Evolutionary conservation across 2,329 filamentous ascomycete genomes (phyloP).

Genomic region (Fusarium verticillioides): DNA sequence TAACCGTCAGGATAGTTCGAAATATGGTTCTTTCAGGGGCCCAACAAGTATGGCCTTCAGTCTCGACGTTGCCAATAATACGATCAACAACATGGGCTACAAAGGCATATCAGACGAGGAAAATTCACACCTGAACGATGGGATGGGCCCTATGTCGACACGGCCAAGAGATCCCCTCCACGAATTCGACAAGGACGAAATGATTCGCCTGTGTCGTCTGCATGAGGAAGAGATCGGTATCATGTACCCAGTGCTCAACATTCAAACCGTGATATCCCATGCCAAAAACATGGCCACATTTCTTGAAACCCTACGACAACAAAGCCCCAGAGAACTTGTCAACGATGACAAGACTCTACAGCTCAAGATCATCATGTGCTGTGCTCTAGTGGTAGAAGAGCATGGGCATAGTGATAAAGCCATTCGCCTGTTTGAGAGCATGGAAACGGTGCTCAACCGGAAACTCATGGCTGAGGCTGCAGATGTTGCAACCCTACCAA

Average conservation of each 20-base stretch:
- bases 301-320: conserved; percentile 65
- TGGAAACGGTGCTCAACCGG: conserved; percentile 76
- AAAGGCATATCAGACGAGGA: conserved; percentile 72
- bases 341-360: conserved; percentile 69
- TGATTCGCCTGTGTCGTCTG: conserved; percentile 78
- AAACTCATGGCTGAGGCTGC: conserved; percentile 67
- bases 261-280: conserved; percentile 76
- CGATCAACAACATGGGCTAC: conserved; percentile 90
- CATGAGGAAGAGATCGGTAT: conserved; percentile 92
- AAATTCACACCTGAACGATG: conserved; percentile 56
- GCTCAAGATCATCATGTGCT: conserved; percentile 86
- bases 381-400: conserved; percentile 79
- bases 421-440: conserved; percentile 77
- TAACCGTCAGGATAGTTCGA: conserved; percentile 59
- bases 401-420: conserved; percentile 82
- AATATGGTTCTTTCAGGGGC: conserved; percentile 78
- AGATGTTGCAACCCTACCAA: conserved; percentile 59
- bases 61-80: conserved; percentile 86
- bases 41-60: conserved; percentile 88
- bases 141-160: conserved; percentile 42
- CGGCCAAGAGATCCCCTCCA: conserved; percentile 77
- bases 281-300: conserved; percentile 76
- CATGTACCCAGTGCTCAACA: conserved; percentile 89
- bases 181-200: conserved; percentile 80
- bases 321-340: conserved; percentile 52